Percentiles rank a stretch among this genome's conserved stretches.
These are phyloP conservation scores for Alloteropsis semialata DNA, from an alignment of 176 grass and related monocot species.

Conservation along the genomic window DNA sequence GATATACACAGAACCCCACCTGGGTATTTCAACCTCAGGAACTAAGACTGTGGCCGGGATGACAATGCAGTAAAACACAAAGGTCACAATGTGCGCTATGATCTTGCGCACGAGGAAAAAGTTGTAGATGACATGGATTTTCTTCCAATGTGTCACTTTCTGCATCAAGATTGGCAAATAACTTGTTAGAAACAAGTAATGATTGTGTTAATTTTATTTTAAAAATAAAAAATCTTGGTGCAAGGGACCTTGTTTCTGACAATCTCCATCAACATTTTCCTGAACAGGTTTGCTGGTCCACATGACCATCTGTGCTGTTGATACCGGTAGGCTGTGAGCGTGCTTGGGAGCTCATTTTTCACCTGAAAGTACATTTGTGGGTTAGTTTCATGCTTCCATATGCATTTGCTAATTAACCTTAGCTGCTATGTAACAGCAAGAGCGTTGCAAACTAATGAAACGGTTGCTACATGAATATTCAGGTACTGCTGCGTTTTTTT, in stretches of 20 bases:
- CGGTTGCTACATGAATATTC: neutral
- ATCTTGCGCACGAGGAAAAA: constrained; percentile 86
- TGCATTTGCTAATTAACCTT: neutral
- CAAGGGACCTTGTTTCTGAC: constrained; percentile 61
- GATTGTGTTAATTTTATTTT: neutral
- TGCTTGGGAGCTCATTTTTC: constrained; percentile 85
- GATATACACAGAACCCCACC: constrained; percentile 74
- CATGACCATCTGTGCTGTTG: constrained; percentile 91
- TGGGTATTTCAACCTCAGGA: constrained; percentile 76
- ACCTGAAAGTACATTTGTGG: constrained; percentile 38
- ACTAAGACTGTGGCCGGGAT: constrained; percentile 64
- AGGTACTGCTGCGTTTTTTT: neutral
- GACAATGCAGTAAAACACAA: constrained; percentile 80
- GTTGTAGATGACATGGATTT: constrained; percentile 76
- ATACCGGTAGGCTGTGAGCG: constrained; percentile 65
- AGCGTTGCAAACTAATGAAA: neutral
- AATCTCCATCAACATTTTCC: constrained; percentile 86
- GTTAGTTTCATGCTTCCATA: neutral
- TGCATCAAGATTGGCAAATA: constrained; percentile 37
- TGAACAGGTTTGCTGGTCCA: constrained; percentile 68
- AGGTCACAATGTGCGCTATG: constrained; percentile 70
- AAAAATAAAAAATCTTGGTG: neutral
- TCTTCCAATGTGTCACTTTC: constrained; percentile 78
- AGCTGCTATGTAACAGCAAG: neutral
- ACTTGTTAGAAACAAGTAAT: constrained; percentile 17